These are phyloP conservation scores for Clonostachys byssicola DNA, from an alignment of 2,329 filamentous ascomycete species.

Conservation along the genomic window DNA sequence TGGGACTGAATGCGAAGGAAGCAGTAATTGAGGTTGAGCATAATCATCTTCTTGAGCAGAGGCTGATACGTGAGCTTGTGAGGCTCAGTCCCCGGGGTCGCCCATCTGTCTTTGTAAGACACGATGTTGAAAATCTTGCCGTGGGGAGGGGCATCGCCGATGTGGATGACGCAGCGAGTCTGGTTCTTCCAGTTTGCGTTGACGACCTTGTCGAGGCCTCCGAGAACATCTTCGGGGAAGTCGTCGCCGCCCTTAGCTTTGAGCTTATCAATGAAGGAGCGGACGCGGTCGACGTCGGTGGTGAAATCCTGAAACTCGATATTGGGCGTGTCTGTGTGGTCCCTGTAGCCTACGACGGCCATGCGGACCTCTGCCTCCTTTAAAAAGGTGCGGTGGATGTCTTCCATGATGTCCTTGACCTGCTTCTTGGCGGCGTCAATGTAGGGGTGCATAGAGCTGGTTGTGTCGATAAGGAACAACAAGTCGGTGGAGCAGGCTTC, in stretches of 20 bases:
- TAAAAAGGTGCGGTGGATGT: constrained; percentile 21
- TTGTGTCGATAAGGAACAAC: constrained; percentile 30
- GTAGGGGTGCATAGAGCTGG: constrained; percentile 21
- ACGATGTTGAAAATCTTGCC: background rate
- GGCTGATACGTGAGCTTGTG: background rate
- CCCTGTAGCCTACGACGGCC: constrained; percentile 27
- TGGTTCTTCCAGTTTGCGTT: constrained; percentile 22
- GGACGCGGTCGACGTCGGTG: background rate
- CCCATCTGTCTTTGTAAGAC: background rate
- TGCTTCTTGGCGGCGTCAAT: constrained; percentile 26
- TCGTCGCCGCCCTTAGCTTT: constrained; percentile 17
- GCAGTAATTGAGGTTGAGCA: background rate
- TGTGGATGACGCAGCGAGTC: constrained; percentile 16
- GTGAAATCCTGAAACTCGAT: background rate
- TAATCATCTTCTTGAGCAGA: background rate
- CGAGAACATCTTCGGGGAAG: constrained; percentile 26
- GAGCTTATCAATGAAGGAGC: background rate
- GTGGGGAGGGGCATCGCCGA: constrained; percentile 7
- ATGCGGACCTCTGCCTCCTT: constrained; percentile 25
- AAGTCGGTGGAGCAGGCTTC: constrained; percentile 24
- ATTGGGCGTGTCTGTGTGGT: constrained; percentile 13
- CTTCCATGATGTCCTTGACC: constrained; percentile 22
- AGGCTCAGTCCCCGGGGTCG: background rate
- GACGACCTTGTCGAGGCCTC: constrained; percentile 21
- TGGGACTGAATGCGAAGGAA: background rate